Evolutionary conservation across 148 eudicot genomes (phyloP).

Genomic region (Amaranthus palmeri): DNA sequence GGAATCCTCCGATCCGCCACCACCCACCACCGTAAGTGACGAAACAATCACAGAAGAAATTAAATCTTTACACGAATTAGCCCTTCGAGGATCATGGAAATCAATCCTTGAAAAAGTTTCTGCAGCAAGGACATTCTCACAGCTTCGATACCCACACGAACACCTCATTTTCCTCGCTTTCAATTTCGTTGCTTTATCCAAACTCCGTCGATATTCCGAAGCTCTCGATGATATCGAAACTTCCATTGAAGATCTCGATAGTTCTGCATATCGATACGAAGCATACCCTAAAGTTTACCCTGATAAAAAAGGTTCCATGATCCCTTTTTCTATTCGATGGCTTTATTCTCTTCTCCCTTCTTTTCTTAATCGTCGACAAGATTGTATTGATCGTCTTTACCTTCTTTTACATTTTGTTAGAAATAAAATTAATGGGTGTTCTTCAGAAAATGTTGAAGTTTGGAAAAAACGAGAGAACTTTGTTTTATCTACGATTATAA

Average conservation of each 20-base stretch:
- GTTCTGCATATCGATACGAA: conserved; percentile 45
- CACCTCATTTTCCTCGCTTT: conserved; percentile 79
- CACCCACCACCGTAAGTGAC: background rate
- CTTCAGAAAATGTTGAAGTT: conserved; percentile 14
- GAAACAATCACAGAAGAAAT: conserved; percentile 40
- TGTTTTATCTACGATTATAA: conserved; percentile 53
- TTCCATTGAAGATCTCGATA: conserved; percentile 39
- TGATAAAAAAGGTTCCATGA: conserved; percentile 53
- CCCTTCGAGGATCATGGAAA: conserved; percentile 69
- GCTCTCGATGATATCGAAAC: conserved; percentile 50
- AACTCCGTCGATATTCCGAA: conserved; percentile 76
- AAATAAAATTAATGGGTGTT: conserved; percentile 3
- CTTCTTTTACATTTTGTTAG: conserved; percentile 48
- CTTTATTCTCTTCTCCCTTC: conserved; percentile 66
- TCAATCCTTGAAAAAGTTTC: conserved; percentile 65
- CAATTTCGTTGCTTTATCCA: conserved; percentile 66
- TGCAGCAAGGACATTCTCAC: conserved; percentile 45
- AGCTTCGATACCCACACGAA: conserved; percentile 63
- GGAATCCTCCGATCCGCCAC: conserved; percentile 12
- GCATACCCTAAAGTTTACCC: conserved; percentile 60
- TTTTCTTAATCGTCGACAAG: conserved; percentile 33
- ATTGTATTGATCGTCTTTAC: conserved; percentile 64
- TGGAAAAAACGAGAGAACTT: conserved; percentile 67
- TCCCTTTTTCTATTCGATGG: conserved; percentile 82
- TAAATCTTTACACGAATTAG: conserved; percentile 57